Evolutionary conservation across 2,329 filamentous ascomycete species (phyloP).

Genomic region (Verticillium alfalfae): DNA sequence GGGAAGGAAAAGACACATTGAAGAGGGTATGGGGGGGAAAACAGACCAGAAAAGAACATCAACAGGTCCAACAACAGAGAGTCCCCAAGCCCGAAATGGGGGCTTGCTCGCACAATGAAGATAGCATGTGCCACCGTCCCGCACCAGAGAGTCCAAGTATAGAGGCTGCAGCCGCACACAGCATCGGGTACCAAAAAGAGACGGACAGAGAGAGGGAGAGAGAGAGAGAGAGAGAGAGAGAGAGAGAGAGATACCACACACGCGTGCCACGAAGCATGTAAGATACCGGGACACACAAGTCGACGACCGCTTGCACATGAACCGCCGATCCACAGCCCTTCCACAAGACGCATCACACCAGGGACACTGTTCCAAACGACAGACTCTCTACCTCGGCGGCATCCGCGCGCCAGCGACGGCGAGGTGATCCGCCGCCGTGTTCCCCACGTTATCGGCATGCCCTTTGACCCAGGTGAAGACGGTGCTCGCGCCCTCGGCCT

Average conservation of each 20-base stretch:
- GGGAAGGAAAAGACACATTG: too few species aligned
- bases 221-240: too few species aligned
- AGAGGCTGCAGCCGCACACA: too few species aligned
- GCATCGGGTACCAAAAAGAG: not conserved
- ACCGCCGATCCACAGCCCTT: not conserved
- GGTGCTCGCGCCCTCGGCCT: conserved; percentile 54
- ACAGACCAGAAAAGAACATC: too few species aligned
- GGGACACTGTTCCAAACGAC: not conserved
- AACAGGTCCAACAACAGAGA: too few species aligned
- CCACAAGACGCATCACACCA: not conserved
- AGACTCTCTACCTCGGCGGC: conserved; percentile 1
- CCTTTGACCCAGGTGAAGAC: conserved; percentile 88
- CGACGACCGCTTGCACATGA: too few species aligned
- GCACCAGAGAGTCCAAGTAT: not conserved
- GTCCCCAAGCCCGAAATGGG: too few species aligned
- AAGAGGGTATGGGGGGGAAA: too few species aligned
- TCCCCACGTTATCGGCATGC: conserved; percentile 67
- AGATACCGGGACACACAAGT: not conserved
- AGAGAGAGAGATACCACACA: not conserved
- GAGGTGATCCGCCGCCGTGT: conserved; percentile 72
- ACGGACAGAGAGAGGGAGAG: not conserved
- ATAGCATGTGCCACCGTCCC: not conserved
- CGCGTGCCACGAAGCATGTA: not conserved
- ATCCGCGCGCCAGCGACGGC: conserved; percentile 50
- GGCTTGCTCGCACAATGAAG: not conserved